Conservation (phyloP, 768 basidiomycete genomes). For the Dictyophora rubrovolvata region DNA sequence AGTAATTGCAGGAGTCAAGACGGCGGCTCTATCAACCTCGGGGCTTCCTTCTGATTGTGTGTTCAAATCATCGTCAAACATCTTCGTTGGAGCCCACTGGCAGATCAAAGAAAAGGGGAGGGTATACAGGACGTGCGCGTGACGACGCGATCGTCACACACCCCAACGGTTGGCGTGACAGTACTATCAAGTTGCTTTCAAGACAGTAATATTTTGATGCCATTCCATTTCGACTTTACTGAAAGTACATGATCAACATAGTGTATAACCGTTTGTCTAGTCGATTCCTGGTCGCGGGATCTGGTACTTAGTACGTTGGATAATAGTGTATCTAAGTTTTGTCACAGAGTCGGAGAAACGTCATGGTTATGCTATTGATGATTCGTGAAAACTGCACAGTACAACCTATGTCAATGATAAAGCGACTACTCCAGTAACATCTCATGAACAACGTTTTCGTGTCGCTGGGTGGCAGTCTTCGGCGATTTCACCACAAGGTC, state of each 20-base stretch:
- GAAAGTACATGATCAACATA: too few relatives aligned
- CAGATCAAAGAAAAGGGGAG: too few relatives aligned
- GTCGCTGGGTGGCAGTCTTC: conserved; percentile 22
- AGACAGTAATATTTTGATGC: too few relatives aligned
- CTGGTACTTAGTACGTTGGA: too few relatives aligned
- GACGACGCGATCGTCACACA: neutral
- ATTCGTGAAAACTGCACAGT: neutral
- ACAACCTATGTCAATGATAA: neutral
- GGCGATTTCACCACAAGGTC: conserved; percentile 64
- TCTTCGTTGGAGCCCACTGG: too few relatives aligned
- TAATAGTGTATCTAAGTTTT: too few relatives aligned
- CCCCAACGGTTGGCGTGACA: neutral
- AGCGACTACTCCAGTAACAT: conserved; percentile 4
- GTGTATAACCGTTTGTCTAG: too few relatives aligned
- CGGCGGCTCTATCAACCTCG: conserved; percentile 12
- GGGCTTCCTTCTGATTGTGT: neutral
- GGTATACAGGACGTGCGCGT: too few relatives aligned
- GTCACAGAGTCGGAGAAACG: too few relatives aligned
- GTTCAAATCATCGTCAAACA: neutral
- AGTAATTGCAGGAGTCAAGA: conserved; percentile 58
- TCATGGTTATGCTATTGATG: neutral
- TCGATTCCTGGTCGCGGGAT: too few relatives aligned
- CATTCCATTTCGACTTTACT: too few relatives aligned
- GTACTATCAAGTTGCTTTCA: too few relatives aligned
- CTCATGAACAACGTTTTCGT: conserved; percentile 7